phyloP scores from a whole-genome alignment of 1,284 basidiomycete genomes.

The Filobasidium uniguttulatum region DNA sequence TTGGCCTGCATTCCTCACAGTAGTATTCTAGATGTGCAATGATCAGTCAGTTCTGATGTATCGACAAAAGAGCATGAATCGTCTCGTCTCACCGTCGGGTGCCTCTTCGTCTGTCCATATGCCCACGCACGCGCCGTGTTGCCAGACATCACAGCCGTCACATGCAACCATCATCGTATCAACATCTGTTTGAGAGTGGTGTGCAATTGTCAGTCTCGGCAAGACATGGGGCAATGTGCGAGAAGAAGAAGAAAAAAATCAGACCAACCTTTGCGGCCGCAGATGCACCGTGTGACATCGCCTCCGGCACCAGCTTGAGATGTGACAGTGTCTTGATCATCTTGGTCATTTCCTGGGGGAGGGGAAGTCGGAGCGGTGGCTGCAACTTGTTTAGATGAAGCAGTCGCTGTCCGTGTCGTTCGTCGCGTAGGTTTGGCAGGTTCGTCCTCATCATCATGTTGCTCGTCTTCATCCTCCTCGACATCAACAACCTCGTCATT shows the following conservation, averaged over 20 bases:
- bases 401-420: not conserved
- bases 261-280: conserved; percentile 67
- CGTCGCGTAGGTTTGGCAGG: not conserved
- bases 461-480: conserved; percentile 11
- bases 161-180: conserved; percentile 91
- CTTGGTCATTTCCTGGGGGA: conserved; percentile 28
- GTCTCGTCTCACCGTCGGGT: conserved; percentile 50
- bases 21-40: conserved; percentile 47
- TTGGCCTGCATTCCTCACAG: conserved; percentile 86
- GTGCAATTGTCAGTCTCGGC: not conserved
- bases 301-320: conserved; percentile 57
- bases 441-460: not conserved
- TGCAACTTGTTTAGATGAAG: conserved; percentile 6
- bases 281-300: conserved; percentile 85
- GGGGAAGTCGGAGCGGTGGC: conserved; percentile 10
- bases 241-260: conserved; percentile 16
- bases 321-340: conserved; percentile 41
- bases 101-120: conserved; percentile 72
- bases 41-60: not conserved
- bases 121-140: conserved; percentile 94
- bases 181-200: conserved; percentile 42
- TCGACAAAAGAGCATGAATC: not conserved
- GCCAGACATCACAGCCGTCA: conserved; percentile 94
- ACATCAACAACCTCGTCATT: conserved; percentile 3
- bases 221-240: conserved; percentile 7